Evolutionary conservation across 495 filamentous ascomycete genomes (phyloP).

Genomic region (Neurospora sublineolata): DNA sequence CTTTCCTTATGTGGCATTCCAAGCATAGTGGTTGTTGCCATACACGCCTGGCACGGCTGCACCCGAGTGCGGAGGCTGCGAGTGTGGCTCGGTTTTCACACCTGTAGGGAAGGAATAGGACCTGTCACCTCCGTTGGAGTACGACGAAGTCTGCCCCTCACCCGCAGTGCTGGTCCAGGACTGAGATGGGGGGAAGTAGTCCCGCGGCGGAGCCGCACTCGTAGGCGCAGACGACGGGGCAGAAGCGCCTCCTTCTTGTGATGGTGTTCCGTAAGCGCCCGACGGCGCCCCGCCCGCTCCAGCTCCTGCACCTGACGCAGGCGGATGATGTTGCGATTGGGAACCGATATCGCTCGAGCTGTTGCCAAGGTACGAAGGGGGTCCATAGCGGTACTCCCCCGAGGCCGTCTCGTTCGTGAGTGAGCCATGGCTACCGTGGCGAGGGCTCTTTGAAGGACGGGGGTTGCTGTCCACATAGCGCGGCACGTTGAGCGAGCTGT

Average conservation of each 20-base stretch:
- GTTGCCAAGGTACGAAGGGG: constrained; percentile 20
- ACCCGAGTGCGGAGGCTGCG: constrained; percentile 6
- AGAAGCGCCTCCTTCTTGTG: constrained; percentile 5
- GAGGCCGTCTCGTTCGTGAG: constrained; percentile 33
- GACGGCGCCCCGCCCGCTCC: constrained; percentile 5
- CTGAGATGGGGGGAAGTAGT: constrained; percentile 35
- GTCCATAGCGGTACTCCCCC: constrained; percentile 39
- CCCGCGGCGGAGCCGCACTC: constrained; percentile 26
- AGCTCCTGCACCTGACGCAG: constrained; percentile 3
- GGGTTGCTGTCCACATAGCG: constrained; percentile 43
- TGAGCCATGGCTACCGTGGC: constrained; percentile 39
- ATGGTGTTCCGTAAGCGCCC: constrained; percentile 9
- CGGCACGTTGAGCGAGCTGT: constrained; percentile 31
- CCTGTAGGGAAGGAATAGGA: constrained; percentile 30
- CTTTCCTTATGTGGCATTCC: constrained; percentile 13
- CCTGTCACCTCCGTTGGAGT: constrained; percentile 23
- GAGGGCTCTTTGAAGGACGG: constrained; percentile 41
- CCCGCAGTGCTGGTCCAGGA: constrained; percentile 35
- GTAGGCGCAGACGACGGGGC: constrained; percentile 2
- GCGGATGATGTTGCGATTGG: constrained; percentile 21
- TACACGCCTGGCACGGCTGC: constrained; percentile 5
- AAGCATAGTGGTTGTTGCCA: constrained; percentile 11
- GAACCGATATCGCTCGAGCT: constrained; percentile 24
- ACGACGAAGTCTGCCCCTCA: constrained; percentile 23
- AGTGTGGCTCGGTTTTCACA: constrained; percentile 5